These are phyloP conservation scores for Cladosporium cucumerinum DNA, from an alignment of 2,329 filamentous ascomycete genomes.

Conservation along the genomic window DNA sequence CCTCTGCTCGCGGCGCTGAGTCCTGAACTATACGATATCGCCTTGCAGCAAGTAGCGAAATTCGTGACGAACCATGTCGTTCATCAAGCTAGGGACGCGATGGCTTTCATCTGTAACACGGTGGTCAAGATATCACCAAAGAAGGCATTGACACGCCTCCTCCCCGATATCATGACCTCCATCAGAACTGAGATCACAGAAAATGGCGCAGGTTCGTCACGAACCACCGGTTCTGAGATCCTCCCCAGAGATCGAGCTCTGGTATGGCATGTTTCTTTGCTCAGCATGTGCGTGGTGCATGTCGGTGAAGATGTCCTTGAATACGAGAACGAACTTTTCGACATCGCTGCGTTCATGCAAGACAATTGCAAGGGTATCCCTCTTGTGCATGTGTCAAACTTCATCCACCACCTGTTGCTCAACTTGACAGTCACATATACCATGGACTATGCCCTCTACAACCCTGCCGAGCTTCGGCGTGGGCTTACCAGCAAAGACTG, in stretches of 20 bases:
- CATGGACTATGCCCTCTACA: constrained; percentile 82
- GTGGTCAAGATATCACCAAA: constrained; percentile 93
- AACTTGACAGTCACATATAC: constrained; percentile 95
- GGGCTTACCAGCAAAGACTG: constrained; percentile 78
- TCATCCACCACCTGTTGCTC: constrained; percentile 90
- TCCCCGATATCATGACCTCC: constrained; percentile 84
- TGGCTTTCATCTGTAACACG: constrained; percentile 97
- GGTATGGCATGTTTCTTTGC: constrained; percentile 94
- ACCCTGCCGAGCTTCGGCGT: constrained; percentile 66
- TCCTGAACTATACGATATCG: constrained; percentile 87
- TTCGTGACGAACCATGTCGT: constrained; percentile 95
- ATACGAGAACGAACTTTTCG: constrained; percentile 84
- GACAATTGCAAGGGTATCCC: constrained; percentile 89
- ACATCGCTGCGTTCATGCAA: constrained; percentile 94
- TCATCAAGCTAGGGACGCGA: constrained; percentile 92
- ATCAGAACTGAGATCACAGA: constrained; percentile 97
- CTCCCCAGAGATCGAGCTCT: constrained; percentile 86
- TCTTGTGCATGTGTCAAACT: constrained; percentile 95
- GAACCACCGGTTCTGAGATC: constrained; percentile 90
- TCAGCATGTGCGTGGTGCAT: constrained; percentile 97
- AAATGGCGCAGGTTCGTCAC: constrained; percentile 90
- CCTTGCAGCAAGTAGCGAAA: constrained; percentile 83
- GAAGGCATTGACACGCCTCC: constrained; percentile 84
- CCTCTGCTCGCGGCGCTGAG: constrained; percentile 88
- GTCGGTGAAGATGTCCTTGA: constrained; percentile 85